Evolutionary conservation across 805 yeast species (phyloP), one percentile per base, ranked within the genome.

Genomic region (Ogataea kodamae): DNA sequence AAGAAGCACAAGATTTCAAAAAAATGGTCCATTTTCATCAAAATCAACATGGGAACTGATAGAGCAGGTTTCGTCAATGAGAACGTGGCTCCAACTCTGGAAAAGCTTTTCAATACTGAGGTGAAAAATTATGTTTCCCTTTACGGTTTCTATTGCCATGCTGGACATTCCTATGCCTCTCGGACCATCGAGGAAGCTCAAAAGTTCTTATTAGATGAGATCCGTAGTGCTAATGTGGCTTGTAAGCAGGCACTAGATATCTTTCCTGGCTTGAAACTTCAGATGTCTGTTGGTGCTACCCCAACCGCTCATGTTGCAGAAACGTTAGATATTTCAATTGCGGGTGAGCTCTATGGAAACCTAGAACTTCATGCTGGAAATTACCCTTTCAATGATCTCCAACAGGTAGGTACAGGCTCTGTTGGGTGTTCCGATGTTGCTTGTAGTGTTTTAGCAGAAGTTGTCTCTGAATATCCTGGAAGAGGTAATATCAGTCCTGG

Each of bases 331-430:
- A 30, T 47, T 17, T 28, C 39, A 7, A 18, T 40, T 16, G 29
- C 49, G 2, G 34, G 48, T 13, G 22, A 45, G 22, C 46, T 44
- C 44, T 42, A 38, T 21, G 79, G 78, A 4, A 49, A 52, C 1
- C 57, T 83, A 23, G 92, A 83, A 50, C 52, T 83, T 11, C 94
- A 83, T 53, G 89, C 90, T n/a, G 94, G 94, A 9, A 82, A 83
- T 52, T 83, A 79, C 50, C 70, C 80, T 3, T 70, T 78, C 50
- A 76, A 82, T 49, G 94, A 84, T 52, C 59, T 81, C 34, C 94
- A 84, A 52, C 92, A 84, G 53, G 67, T 77, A n/a, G 71, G 84
- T 9, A 84, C 92, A 0, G 74, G 74, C 0, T 74, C 81, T 43
- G 65, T 80, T 9, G 48, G 58, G 1, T 49, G 53, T 12, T 57